Conservation (phyloP, 768 basidiomycete species). For the Pleurotus tuoliensis region DNA sequence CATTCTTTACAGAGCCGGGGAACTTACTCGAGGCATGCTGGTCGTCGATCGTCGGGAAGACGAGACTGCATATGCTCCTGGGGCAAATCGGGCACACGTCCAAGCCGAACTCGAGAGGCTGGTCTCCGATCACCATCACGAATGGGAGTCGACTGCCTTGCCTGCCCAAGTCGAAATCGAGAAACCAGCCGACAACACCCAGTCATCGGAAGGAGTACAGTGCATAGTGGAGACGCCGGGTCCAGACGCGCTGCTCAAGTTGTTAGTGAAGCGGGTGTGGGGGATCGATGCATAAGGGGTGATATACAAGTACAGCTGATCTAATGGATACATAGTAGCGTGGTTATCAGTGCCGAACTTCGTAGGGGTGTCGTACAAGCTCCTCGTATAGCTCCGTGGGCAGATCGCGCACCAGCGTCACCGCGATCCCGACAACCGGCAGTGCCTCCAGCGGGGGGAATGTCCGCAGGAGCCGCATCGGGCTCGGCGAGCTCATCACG, state of each 20-base stretch:
- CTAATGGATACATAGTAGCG: background rate
- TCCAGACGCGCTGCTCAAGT: slow-evolving; percentile 38
- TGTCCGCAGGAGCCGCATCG: slow-evolving; percentile 90
- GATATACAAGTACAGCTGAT: background rate
- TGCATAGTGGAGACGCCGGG: slow-evolving; percentile 68
- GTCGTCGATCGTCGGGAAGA: slow-evolving; percentile 77
- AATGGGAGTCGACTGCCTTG: slow-evolving; percentile 46
- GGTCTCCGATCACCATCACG: slow-evolving; percentile 21
- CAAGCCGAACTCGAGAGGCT: slow-evolving; percentile 48
- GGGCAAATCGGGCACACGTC: slow-evolving; percentile 59
- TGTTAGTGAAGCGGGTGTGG: slow-evolving; percentile 59
- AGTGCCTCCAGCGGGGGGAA: slow-evolving; percentile 90
- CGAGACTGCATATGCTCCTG: slow-evolving; percentile 58
- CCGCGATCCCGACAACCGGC: slow-evolving; percentile 87
- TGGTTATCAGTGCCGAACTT: slow-evolving; percentile 29
- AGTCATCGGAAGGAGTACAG: slow-evolving; percentile 27
- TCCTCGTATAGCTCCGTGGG: slow-evolving; percentile 85
- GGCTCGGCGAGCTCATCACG: slow-evolving; percentile 84
- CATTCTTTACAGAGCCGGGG: slow-evolving; percentile 50
- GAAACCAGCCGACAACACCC: slow-evolving; percentile 9
- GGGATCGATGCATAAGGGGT: slow-evolving; percentile 20
- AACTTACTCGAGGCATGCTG: slow-evolving; percentile 83
- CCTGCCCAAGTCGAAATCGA: slow-evolving; percentile 56
- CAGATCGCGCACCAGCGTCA: slow-evolving; percentile 89
- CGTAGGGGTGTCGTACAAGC: slow-evolving; percentile 84